These are phyloP conservation scores for Fusarium torulosum DNA, from an alignment of 2,329 filamentous ascomycete species.

Conservation along the genomic window DNA sequence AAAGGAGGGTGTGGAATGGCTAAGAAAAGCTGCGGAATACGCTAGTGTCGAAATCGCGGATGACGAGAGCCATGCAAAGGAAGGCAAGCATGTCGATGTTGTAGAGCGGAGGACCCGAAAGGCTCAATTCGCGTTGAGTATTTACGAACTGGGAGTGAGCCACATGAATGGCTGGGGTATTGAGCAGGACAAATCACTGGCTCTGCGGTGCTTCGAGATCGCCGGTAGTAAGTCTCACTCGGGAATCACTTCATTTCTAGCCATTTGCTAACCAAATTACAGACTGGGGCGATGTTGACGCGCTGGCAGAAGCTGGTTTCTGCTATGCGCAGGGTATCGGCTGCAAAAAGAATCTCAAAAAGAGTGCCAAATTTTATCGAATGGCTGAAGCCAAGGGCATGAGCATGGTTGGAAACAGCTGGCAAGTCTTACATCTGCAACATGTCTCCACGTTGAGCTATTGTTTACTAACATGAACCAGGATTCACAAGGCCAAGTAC, in stretches of 20 bases:
- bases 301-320: slow-evolving; percentile 92
- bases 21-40: slow-evolving; percentile 89
- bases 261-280: slow-evolving; percentile 41
- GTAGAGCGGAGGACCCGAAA: slow-evolving; percentile 84
- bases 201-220: slow-evolving; percentile 94
- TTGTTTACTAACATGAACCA: slow-evolving; percentile 53
- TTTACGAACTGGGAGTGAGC: slow-evolving; percentile 95
- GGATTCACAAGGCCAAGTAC: slow-evolving; percentile 98
- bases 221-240: slow-evolving; percentile 74
- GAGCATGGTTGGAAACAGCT: slow-evolving; percentile 98
- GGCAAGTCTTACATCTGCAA: slow-evolving; percentile 69
- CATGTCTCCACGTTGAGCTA: not conserved
- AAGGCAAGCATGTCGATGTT: slow-evolving; percentile 73
- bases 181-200: slow-evolving; percentile 88
- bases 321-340: slow-evolving; percentile 95
- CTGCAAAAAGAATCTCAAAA: slow-evolving; percentile 96
- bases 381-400: slow-evolving; percentile 92
- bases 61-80: slow-evolving; percentile 76
- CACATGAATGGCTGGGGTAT: slow-evolving; percentile 99
- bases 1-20: slow-evolving; percentile 89
- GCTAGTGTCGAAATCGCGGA: slow-evolving; percentile 86
- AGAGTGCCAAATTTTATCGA: slow-evolving; percentile 90
- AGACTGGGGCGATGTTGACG: slow-evolving; percentile 96
- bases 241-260: not conserved
- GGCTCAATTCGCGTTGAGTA: slow-evolving; percentile 93